Percentiles rank a stretch among this genome's conserved stretches.
Evolutionary conservation across 1,139 yeast species (phyloP).

Genomic region (Magnusiomyces suaveolens): DNA sequence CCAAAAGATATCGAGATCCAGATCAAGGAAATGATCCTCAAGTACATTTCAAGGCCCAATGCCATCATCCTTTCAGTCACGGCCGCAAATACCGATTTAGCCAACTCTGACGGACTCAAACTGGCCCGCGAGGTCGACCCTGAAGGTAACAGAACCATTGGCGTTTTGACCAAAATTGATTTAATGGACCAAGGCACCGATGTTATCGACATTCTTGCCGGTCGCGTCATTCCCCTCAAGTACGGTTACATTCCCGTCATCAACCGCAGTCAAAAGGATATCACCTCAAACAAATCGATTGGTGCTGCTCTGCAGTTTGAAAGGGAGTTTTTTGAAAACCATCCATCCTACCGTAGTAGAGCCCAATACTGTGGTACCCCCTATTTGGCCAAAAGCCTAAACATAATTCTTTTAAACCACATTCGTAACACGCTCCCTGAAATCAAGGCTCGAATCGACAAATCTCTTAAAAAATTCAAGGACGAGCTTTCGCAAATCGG

Average conservation of each 20-base stretch:
- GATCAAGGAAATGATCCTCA: constrained; percentile 88
- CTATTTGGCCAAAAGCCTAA: constrained; percentile 84
- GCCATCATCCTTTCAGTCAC: constrained; percentile 93
- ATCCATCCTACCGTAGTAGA: constrained; percentile 90
- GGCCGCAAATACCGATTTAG: constrained; percentile 95
- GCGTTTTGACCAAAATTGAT: constrained; percentile 94
- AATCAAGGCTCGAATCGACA: constrained; percentile 82
- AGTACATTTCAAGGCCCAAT: constrained; percentile 89
- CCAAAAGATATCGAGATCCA: constrained; percentile 95
- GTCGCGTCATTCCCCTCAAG: constrained; percentile 88
- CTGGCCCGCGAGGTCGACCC: constrained; percentile 97
- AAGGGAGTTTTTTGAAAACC: constrained; percentile 69
- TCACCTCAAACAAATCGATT: constrained; percentile 76
- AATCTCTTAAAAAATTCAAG: constrained; percentile 79
- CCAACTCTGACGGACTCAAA: constrained; percentile 93
- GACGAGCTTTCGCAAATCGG: constrained; percentile 65
- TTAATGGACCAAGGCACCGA: constrained; percentile 99
- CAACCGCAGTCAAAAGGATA: constrained; percentile 95
- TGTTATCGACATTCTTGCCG: constrained; percentile 91
- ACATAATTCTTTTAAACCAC: constrained; percentile 81
- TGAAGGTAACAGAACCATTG: constrained; percentile 91
- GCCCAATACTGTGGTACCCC: constrained; percentile 95
- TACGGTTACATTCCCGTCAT: constrained; percentile 96
- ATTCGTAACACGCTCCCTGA: constrained; percentile 93
- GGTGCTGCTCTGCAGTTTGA: constrained; percentile 83